Percentiles rank a stretch among this genome's conserved stretches.
Conservation (phyloP, 305 asterid genomes). For the Fraxinus sp. region DNA sequence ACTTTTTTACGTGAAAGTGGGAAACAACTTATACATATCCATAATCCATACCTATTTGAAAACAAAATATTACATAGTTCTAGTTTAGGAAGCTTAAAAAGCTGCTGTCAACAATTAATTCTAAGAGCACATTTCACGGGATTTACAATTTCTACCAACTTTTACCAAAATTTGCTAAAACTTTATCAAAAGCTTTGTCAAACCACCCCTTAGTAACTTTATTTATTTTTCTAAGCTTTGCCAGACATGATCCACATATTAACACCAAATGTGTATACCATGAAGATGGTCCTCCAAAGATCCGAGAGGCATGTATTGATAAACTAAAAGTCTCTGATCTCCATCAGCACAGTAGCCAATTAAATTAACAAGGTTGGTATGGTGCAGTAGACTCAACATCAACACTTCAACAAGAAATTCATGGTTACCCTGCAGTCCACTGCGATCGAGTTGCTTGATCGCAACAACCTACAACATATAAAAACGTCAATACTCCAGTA, state of each 20-base stretch:
- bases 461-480: slow-evolving; percentile 58
- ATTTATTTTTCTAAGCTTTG: not conserved
- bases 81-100: not conserved
- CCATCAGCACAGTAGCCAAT: slow-evolving; percentile 88
- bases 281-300: slow-evolving; percentile 81
- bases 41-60: not conserved
- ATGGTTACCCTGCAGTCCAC: slow-evolving; percentile 83
- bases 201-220: not conserved
- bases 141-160: not conserved
- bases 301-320: slow-evolving; percentile 74
- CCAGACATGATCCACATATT: not conserved
- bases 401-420: slow-evolving; percentile 89
- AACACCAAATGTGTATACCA: slow-evolving; percentile 33
- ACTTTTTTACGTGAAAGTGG: not conserved
- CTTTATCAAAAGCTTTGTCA: not conserved
- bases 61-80: not conserved
- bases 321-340: slow-evolving; percentile 82
- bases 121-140: not conserved
- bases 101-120: not conserved
- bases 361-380: slow-evolving; percentile 72
- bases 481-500: not conserved
- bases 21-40: not conserved
- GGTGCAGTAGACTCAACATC: slow-evolving; percentile 76
- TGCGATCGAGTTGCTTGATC: slow-evolving; percentile 84
- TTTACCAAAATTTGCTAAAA: not conserved